These are phyloP conservation scores for Anthracocystis panici-leucophaei DNA, from an alignment of 1,284 basidiomycete genomes.

Conservation along the genomic window DNA sequence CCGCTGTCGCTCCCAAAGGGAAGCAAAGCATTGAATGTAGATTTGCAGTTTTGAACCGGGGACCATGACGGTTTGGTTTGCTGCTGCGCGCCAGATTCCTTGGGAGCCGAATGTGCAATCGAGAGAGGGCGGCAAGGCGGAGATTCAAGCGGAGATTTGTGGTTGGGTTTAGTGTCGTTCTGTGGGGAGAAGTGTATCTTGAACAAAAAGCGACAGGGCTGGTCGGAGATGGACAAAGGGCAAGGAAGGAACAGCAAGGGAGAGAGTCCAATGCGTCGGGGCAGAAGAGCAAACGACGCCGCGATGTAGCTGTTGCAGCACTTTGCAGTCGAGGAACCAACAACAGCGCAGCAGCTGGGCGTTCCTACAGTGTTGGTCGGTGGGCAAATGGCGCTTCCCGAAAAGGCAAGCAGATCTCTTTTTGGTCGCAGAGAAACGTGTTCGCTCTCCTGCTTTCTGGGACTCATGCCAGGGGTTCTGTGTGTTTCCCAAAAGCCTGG, in stretches of 20 bases:
- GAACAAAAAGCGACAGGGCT: too few relatives aligned
- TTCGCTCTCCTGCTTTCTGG: neutral
- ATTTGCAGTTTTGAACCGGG: too few relatives aligned
- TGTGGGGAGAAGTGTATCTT: neutral
- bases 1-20: too few relatives aligned
- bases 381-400: neutral
- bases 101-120: conserved; percentile 6
- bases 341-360: conserved; percentile 16
- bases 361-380: neutral
- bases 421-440: neutral
- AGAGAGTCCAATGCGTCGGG: conserved; percentile 22
- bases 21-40: too few relatives aligned
- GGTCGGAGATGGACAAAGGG: conserved; percentile 13
- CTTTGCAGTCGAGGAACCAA: neutral
- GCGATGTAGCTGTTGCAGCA: conserved; percentile 12
- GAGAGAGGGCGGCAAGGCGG: conserved; percentile 29
- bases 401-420: conserved; percentile 8
- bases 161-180: neutral
- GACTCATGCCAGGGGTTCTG: too few relatives aligned
- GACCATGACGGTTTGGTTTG: neutral
- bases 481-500: too few relatives aligned
- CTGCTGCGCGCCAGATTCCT: conserved; percentile 28
- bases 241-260: conserved; percentile 13
- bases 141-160: conserved; percentile 8
- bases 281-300: conserved; percentile 18